phyloP scores from a whole-genome alignment of 805 yeast species.

The Zygoascus bituminiphila region DNA sequence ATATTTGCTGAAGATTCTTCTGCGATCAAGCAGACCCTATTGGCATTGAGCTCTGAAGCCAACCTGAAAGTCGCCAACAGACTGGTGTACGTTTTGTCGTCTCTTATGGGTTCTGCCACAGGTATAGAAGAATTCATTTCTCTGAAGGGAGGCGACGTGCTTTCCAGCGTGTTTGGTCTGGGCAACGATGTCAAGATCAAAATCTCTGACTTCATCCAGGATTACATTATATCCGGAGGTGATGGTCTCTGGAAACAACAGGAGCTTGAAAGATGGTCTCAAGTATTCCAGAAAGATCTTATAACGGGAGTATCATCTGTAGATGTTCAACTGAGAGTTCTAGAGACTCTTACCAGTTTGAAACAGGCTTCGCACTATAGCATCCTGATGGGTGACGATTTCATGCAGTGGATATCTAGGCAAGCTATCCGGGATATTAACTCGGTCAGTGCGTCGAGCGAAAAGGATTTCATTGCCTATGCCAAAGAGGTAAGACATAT shows the following conservation, averaged over 20 bases:
- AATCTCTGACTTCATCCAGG: slow-evolving; percentile 6
- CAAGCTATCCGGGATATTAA: slow-evolving; percentile 25
- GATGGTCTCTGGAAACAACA: not conserved
- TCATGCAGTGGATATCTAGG: slow-evolving; percentile 55
- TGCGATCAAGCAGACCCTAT: slow-evolving; percentile 3
- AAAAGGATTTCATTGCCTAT: slow-evolving; percentile 4
- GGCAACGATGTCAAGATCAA: slow-evolving; percentile 5
- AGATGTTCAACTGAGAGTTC: slow-evolving; percentile 1
- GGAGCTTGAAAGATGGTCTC: slow-evolving; percentile 6
- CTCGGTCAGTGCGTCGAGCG: not conserved
- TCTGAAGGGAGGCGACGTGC: slow-evolving; percentile 1
- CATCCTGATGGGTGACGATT: slow-evolving; percentile 34
- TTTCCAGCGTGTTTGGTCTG: not conserved
- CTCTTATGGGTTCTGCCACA: slow-evolving; percentile 15
- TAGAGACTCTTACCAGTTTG: slow-evolving; percentile 19
- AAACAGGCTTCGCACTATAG: slow-evolving; percentile 20
- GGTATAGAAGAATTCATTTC: slow-evolving; percentile 15
- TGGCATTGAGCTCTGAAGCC: slow-evolving; percentile 12
- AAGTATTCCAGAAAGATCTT: slow-evolving; percentile 8
- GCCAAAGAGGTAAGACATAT: slow-evolving; percentile 45
- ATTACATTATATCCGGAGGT: not conserved
- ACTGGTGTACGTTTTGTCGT: slow-evolving; percentile 20
- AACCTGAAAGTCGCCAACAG: slow-evolving; percentile 14
- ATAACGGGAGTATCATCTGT: not conserved
- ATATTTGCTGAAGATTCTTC: slow-evolving; percentile 6